phyloP scores from a whole-genome alignment of 2,329 filamentous ascomycete species.

The Rutstroemia sp. region DNA sequence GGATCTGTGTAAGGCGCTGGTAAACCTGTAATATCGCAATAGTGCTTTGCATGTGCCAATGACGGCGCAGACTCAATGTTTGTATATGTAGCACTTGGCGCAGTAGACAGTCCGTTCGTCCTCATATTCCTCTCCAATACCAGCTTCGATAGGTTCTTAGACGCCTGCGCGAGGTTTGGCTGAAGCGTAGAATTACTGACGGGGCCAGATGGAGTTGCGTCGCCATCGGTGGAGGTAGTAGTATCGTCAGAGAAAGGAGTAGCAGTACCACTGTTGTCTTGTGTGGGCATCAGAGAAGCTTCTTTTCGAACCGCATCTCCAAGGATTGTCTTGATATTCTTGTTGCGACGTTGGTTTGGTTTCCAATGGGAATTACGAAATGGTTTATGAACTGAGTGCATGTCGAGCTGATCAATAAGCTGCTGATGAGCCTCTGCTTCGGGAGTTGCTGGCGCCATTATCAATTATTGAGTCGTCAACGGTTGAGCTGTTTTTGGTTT shows the following conservation, averaged over 20 bases:
- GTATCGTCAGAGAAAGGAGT: constrained; percentile 53
- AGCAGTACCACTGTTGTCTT: constrained; percentile 71
- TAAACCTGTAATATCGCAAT: constrained; percentile 93
- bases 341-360: constrained; percentile 91
- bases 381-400: constrained; percentile 75
- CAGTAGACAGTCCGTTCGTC: constrained; percentile 34
- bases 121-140: constrained; percentile 76
- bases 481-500: background rate
- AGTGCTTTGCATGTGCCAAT: constrained; percentile 74
- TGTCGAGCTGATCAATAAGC: constrained; percentile 86
- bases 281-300: constrained; percentile 76
- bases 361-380: constrained; percentile 91
- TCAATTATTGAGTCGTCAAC: background rate
- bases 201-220: constrained; percentile 38
- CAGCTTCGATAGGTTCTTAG: constrained; percentile 76
- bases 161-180: constrained; percentile 81
- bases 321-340: constrained; percentile 95
- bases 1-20: constrained; percentile 90
- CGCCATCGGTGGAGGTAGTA: constrained; percentile 43
- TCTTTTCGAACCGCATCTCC: constrained; percentile 83
- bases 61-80: constrained; percentile 95
- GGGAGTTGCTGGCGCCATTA: constrained; percentile 26
- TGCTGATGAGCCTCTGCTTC: constrained; percentile 64
- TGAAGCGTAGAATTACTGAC: constrained; percentile 34
- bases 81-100: constrained; percentile 76